Conservation (phyloP, 2,329 filamentous ascomycete genomes). For the Leptographium radiaticola region DNA sequence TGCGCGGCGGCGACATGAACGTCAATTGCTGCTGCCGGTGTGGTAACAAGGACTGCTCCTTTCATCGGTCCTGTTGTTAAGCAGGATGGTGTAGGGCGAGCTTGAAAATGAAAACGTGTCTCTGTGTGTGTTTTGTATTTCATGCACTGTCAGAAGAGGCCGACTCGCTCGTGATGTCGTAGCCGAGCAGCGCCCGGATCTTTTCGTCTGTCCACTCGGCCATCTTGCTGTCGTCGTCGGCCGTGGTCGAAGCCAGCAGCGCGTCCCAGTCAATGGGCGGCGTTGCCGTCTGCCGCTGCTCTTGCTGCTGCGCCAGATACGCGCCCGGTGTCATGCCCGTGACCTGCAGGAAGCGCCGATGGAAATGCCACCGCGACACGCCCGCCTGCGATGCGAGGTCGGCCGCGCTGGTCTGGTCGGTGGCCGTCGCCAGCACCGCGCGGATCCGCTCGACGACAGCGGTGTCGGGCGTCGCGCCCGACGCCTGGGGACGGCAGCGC, state of each 20-base stretch:
- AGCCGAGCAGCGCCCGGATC: too few relatives aligned
- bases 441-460: constrained; percentile 28
- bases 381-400: constrained; percentile 35
- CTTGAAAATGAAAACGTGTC: not conserved
- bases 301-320: constrained; percentile 14
- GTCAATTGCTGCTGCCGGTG: not conserved
- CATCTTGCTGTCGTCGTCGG: too few relatives aligned
- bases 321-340: constrained; percentile 33
- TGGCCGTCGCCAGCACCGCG: constrained; percentile 14
- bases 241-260: too few relatives aligned
- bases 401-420: not conserved
- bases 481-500: constrained; percentile 33
- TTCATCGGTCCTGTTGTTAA: not conserved
- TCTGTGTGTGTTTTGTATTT: too few relatives aligned
- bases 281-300: not conserved
- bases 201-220: too few relatives aligned
- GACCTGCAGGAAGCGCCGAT: constrained; percentile 43
- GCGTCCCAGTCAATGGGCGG: too few relatives aligned
- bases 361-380: constrained; percentile 44
- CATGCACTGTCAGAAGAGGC: too few relatives aligned
- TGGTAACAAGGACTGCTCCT: not conserved
- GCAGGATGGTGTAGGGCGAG: not conserved
- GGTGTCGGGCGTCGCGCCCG: constrained; percentile 28
- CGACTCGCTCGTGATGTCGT: too few relatives aligned
- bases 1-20: not conserved